A percentile compares a stretch with the other conserved stretches of the same genome.
Evolutionary conservation across 2,329 filamentous ascomycete species (phyloP).

Genomic region (Drechslerella coelobrocha): DNA sequence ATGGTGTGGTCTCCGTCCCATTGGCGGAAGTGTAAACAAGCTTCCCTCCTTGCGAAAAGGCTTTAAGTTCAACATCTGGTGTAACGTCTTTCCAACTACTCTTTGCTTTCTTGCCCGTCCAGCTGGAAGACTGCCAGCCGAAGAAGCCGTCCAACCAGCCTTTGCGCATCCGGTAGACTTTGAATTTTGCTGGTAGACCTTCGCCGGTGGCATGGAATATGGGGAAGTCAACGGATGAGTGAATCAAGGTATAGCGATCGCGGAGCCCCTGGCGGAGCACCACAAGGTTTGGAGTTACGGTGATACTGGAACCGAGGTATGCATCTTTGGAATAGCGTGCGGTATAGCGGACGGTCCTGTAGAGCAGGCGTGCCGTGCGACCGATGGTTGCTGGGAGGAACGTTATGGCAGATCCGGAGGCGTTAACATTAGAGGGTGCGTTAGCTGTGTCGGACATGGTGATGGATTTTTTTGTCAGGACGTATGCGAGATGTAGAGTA

Average conservation of each 20-base stretch:
- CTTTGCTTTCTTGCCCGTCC: constrained; percentile 43
- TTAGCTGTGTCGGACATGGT: constrained; percentile 25
- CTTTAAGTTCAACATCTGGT: constrained; percentile 41
- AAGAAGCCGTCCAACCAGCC: constrained; percentile 49
- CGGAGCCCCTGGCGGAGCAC: constrained; percentile 35
- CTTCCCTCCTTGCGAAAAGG: constrained; percentile 35
- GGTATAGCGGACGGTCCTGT: constrained; percentile 25
- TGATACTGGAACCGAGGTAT: constrained; percentile 39
- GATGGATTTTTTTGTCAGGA: not conserved
- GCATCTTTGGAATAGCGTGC: constrained; percentile 43
- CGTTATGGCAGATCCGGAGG: constrained; percentile 21
- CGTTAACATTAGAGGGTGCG: constrained; percentile 9
- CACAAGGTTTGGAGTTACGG: constrained; percentile 34
- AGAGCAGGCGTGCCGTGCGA: constrained; percentile 28
- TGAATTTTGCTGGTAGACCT: constrained; percentile 37
- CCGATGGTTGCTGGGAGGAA: constrained; percentile 34
- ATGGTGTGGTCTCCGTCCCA: constrained; percentile 33
- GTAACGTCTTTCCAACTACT: constrained; percentile 40
- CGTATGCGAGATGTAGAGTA: too few relatives aligned
- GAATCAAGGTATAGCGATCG: constrained; percentile 36
- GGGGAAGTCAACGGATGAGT: constrained; percentile 42
- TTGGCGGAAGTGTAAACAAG: constrained; percentile 34
- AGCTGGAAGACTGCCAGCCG: constrained; percentile 43
- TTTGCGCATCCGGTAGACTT: constrained; percentile 49
- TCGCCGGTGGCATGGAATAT: constrained; percentile 35